Evolutionary conservation across 179 eudicot species (phyloP), one percentile per base, ranked within the genome.

Genomic region (Actinidia polygama): DNA sequence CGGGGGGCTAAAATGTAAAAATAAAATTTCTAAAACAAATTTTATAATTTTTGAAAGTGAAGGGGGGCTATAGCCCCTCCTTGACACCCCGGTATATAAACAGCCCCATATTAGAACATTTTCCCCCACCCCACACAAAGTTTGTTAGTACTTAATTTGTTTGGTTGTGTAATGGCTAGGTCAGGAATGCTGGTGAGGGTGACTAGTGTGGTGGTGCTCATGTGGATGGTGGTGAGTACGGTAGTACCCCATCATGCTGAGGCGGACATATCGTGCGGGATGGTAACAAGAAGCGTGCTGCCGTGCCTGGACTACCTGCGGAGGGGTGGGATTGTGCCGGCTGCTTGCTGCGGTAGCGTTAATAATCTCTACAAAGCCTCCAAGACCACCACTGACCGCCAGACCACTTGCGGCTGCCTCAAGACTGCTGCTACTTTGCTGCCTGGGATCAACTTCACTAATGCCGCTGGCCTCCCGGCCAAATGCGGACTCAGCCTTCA

Each of bases 391-490:
- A 75, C 83, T 3, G 95, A 91, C 74, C 87, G 88, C 79, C 84
- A 87, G 77, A 14, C 83, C 1, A 90, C 85, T 1, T 92, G 95
- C 71, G 69, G 23, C 0, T 92, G 95, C 75, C 30, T 92, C 53
- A 87, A 89, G 79, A 0, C 50, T 1, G 80, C 85, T 19, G 77
- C 87, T 19, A 12, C 23, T 9, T 16, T 79, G 23, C 16, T 82
- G 21, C 0, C 73, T 0, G 88, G 87, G 6, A 47, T 89, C 19
- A 85, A 80, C 7, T 0, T 11, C 10, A 3, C 4, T 16, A 47
- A 59, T 6, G 95, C 93, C 14, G 85, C 89, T 19, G 46, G 54
- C 30, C 90, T 92, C 55, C 93, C 95, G 15, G 77, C 80, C 9
- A 75, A 51, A 70, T 93, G 96, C 78, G 84, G 89, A 8, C 91